These are phyloP conservation scores for Polyporus tsugae DNA, from an alignment of 1,284 basidiomycete species.

Conservation along the genomic window DNA sequence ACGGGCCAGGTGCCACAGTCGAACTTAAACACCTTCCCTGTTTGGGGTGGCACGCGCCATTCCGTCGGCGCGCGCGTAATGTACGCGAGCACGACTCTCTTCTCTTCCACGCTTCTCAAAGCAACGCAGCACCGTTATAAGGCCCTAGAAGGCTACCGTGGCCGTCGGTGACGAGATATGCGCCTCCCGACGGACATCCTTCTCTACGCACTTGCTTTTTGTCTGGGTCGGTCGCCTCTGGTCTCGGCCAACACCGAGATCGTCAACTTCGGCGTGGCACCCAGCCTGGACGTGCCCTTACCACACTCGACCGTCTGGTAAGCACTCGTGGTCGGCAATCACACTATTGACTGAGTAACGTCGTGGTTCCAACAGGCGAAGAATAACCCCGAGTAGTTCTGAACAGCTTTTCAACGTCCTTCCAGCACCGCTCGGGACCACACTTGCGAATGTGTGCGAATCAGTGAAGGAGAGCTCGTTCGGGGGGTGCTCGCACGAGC, in stretches of 20 bases:
- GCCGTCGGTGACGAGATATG: background rate
- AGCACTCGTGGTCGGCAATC: background rate
- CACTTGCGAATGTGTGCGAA: constrained; percentile 38
- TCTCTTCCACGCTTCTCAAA: background rate
- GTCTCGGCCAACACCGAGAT: constrained; percentile 70
- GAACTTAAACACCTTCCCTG: constrained; percentile 30
- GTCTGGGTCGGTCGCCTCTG: background rate
- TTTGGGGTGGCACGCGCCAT: constrained; percentile 11
- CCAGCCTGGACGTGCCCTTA: constrained; percentile 35
- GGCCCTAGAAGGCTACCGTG: background rate
- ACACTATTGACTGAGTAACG: background rate
- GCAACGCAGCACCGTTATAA: background rate
- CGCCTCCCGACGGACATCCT: constrained; percentile 2
- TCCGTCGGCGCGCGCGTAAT: background rate
- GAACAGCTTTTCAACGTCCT: constrained; percentile 47
- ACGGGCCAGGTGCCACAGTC: constrained; percentile 31
- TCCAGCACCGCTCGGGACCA: constrained; percentile 54
- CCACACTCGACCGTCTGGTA: constrained; percentile 47
- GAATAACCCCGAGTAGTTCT: constrained; percentile 38
- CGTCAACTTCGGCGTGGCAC: constrained; percentile 57
- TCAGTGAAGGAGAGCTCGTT: background rate
- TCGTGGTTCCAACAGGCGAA: constrained; percentile 39
- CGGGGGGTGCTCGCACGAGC: constrained; percentile 55
- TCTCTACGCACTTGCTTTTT: constrained; percentile 2
- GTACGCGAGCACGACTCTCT: background rate